Base-by-base conservation (phyloP, 2,329 filamentous ascomycete species). In the Ophiostoma angusticollis region DNA sequence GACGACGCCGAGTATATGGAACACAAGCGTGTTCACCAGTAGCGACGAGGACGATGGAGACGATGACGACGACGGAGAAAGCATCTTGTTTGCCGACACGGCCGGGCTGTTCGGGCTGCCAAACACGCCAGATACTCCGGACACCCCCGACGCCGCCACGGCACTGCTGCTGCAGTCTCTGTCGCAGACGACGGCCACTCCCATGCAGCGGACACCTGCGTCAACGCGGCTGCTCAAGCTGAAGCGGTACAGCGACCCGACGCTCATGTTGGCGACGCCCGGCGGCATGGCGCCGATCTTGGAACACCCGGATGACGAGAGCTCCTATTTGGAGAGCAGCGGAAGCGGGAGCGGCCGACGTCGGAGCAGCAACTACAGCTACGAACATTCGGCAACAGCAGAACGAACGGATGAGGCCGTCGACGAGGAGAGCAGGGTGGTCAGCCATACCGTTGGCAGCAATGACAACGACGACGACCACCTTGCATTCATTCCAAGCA, bases 271-370 rank as follows among this genome's bases (percentile, higher is more conserved):
- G n/a, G n/a, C n/a, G n/a, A n/a, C n/a, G n/a, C n/a, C n/a, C n/a
- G n/a, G n/a, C n/a, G n/a, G n/a, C n/a, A 46, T 46, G 44, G 33
- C 36, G 1, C 44, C 44, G 4, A 46, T 46, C 31, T 29, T 46
- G 18, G 44, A 46, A 22, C 31, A 44, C n/a, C 42, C 44, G 3
- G 42, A 45, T 18, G 44, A 46, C 31, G 13, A n/a, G 5, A 16
- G 19, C 6, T 31, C 16, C 11, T 32, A n/a, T 2, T 21, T 28
- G 9, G 29, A 14, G 29, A 39, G 36, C 29, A 25, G 19, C 11
- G 30, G 33, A 27, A 37, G 33, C 18, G 27, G 23, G n/a, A n/a
- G 23, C 40, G 17, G 28, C 22, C 9, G 16, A 6, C 12, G 9
- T 8, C 6, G 17, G 5, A 40, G 19, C 21, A 36, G 37, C 21